A percentile compares a stretch with the other conserved stretches of the same genome.
Evolutionary conservation across 495 filamentous ascomycete species (phyloP).

Genomic region (Penicillium tannophilum): DNA sequence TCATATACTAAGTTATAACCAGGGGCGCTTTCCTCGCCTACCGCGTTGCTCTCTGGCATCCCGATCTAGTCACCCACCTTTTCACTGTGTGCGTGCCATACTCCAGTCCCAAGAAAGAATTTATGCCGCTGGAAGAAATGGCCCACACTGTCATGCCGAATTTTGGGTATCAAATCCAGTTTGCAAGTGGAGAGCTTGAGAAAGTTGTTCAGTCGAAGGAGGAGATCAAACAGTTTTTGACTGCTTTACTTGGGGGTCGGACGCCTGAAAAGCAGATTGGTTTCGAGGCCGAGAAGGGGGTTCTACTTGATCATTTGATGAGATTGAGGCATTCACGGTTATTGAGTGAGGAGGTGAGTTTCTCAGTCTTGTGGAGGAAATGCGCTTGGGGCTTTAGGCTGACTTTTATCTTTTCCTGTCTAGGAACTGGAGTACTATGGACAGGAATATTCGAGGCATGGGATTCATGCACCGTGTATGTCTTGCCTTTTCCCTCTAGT

Average conservation of each 20-base stretch:
- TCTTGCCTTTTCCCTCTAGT: not conserved
- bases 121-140: slow-evolving; percentile 54
- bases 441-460: slow-evolving; percentile 66
- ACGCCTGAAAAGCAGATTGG: slow-evolving; percentile 53
- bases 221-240: slow-evolving; percentile 67
- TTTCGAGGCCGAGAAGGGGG: slow-evolving; percentile 59
- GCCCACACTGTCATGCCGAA: slow-evolving; percentile 64
- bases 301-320: slow-evolving; percentile 56
- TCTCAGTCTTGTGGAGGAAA: not conserved
- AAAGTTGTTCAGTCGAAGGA: slow-evolving; percentile 53
- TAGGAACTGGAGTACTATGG: slow-evolving; percentile 78
- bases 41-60: slow-evolving; percentile 70
- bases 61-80: slow-evolving; percentile 67
- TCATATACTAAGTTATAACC: not conserved
- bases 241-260: slow-evolving; percentile 65
- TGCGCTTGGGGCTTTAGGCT: not conserved
- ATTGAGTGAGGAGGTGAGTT: slow-evolving; percentile 59
- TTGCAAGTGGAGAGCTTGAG: slow-evolving; percentile 68
- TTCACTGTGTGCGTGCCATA: slow-evolving; percentile 83
- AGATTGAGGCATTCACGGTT: slow-evolving; percentile 52
- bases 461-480: slow-evolving; percentile 73
- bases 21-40: slow-evolving; percentile 61
- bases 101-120: slow-evolving; percentile 49
- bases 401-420: not conserved
- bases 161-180: slow-evolving; percentile 81